phyloP scores from a whole-genome alignment of 164 flowering plant genomes.

The Vitis rotundifolia region DNA sequence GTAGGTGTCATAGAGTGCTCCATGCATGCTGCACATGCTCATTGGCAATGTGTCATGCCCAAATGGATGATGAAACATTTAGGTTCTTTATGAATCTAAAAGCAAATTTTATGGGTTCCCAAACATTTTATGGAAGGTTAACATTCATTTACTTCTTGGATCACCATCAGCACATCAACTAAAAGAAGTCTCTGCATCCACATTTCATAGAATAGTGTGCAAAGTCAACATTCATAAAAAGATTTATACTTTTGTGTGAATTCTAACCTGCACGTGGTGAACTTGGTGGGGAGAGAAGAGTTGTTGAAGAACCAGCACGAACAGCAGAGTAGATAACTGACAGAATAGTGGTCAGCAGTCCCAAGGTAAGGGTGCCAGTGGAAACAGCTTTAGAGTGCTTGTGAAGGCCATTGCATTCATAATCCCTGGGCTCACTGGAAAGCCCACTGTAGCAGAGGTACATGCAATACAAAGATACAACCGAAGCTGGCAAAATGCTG shows the following conservation, averaged over 20 bases:
- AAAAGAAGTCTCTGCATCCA: no score
- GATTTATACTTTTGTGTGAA: background rate
- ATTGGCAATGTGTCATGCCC: no score
- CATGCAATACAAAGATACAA: conserved; percentile 84
- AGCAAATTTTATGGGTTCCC: no score
- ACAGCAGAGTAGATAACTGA: conserved; percentile 98
- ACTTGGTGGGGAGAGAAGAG: conserved; percentile 81
- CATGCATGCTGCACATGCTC: no score
- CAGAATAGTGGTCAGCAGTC: conserved; percentile 80
- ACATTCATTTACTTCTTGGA: no score
- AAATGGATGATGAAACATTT: no score
- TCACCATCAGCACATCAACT: no score
- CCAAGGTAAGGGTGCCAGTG: conserved; percentile 79
- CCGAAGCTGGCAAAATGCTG: conserved; percentile 92
- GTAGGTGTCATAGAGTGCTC: no score
- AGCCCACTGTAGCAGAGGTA: conserved; percentile 95
- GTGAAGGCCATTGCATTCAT: conserved; percentile 95
- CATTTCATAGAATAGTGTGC: no score
- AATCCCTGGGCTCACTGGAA: conserved; percentile 95
- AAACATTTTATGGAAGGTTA: no score
- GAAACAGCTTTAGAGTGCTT: conserved; percentile 87
- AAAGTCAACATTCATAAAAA: no score
- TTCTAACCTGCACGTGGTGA: conserved; percentile 88
- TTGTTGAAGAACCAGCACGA: conserved; percentile 97
- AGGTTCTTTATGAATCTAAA: no score